These are phyloP conservation scores for Lichtheimia ramosa DNA, from an alignment of 371 early-diverging fungal species.

Conservation along the genomic window DNA sequence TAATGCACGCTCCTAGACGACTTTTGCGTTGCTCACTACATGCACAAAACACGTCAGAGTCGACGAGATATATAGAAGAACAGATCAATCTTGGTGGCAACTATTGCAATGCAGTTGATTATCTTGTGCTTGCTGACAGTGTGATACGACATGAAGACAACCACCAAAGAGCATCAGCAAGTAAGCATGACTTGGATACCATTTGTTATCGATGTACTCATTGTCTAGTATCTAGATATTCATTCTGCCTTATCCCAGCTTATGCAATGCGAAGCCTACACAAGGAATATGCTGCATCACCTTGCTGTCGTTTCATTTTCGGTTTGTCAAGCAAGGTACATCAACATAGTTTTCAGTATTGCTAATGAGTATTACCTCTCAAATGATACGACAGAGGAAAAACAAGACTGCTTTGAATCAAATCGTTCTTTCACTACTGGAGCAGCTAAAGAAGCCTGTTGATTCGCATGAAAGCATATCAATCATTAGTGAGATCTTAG, in stretches of 20 bases:
- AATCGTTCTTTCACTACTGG: no score
- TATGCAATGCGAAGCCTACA: neutral
- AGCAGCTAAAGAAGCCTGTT: no score
- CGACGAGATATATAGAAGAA: constrained; percentile 2
- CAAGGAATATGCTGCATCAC: neutral
- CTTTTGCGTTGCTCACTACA: constrained; percentile 2
- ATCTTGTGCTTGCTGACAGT: neutral
- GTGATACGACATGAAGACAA: neutral
- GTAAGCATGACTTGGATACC: no score
- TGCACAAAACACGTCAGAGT: neutral
- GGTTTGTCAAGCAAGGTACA: no score
- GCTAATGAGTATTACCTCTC: no score
- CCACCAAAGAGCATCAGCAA: no score
- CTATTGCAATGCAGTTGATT: neutral
- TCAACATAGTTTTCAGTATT: no score
- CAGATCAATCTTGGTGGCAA: constrained; percentile 1
- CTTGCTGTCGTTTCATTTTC: no score
- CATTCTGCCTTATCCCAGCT: neutral
- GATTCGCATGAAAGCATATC: no score
- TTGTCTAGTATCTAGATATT: neutral
- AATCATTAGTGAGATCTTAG: no score
- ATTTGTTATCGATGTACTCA: neutral
- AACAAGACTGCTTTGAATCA: no score
- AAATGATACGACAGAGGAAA: no score
- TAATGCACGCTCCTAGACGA: neutral